These are phyloP conservation scores for Ophiostoma himal-ulmi DNA, from an alignment of 2,329 filamentous ascomycete species.

Conservation along the genomic window DNA sequence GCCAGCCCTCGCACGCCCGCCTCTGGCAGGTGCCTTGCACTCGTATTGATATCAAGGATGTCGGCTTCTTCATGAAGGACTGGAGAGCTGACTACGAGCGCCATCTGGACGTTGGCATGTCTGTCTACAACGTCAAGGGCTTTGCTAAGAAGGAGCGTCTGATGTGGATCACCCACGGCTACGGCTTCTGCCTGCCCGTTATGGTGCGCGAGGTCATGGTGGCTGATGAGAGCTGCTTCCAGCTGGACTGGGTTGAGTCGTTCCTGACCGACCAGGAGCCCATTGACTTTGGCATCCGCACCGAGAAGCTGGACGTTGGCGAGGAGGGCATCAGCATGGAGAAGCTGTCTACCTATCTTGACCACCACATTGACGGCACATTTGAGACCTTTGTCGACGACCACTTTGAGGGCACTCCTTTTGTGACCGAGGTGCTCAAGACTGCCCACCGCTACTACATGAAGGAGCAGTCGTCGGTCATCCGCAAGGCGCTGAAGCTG, in stretches of 20 bases:
- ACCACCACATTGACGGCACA: conserved; percentile 86
- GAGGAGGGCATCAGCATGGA: conserved; percentile 78
- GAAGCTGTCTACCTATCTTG: conserved; percentile 83
- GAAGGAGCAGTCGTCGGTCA: conserved; percentile 80
- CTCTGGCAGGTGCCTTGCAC: conserved; percentile 98
- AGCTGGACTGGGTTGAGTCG: conserved; percentile 88
- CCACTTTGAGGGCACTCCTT: conserved; percentile 91
- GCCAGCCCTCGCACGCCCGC: conserved; percentile 89
- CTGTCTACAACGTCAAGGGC: conserved; percentile 91
- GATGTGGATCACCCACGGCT: conserved; percentile 94
- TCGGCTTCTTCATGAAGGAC: conserved; percentile 98
- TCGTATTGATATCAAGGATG: conserved; percentile 97
- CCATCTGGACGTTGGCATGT: conserved; percentile 79
- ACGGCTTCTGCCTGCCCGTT: conserved; percentile 87
- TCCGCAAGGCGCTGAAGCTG: conserved; percentile 91
- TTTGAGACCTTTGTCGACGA: conserved; percentile 94
- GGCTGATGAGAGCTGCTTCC: conserved; percentile 85
- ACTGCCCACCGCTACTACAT: conserved; percentile 89
- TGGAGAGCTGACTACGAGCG: conserved; percentile 97
- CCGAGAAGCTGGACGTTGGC: conserved; percentile 81
- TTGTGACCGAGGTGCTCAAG: conserved; percentile 93
- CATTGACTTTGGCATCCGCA: conserved; percentile 77
- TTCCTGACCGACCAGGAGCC: conserved; percentile 62
- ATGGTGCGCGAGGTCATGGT: conserved; percentile 92
- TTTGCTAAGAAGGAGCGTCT: conserved; percentile 60